These are phyloP conservation scores for Penstemon davidsonii DNA, from an alignment of 257 asterid genomes.

Conservation along the genomic window DNA sequence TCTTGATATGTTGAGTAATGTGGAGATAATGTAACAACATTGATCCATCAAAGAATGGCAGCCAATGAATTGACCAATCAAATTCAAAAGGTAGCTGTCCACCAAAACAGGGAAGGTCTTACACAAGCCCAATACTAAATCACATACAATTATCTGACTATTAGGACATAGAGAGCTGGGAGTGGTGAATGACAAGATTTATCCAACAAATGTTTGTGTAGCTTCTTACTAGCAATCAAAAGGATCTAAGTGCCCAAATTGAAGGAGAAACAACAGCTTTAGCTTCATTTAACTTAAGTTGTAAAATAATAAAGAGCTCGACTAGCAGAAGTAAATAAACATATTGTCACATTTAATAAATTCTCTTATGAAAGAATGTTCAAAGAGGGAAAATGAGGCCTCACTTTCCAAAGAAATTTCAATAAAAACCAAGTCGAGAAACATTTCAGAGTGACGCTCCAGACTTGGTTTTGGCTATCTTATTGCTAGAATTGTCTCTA, in stretches of 20 bases:
- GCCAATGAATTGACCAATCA: slow-evolving; percentile 73
- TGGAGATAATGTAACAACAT: slow-evolving; percentile 65
- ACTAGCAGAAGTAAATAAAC: neutral
- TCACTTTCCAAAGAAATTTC: neutral
- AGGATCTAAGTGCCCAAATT: neutral
- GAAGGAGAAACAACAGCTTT: slow-evolving; percentile 18
- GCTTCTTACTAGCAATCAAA: slow-evolving; percentile 17
- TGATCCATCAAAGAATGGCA: slow-evolving; percentile 58
- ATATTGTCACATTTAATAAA: neutral
- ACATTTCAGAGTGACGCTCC: neutral
- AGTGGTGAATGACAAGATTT: neutral
- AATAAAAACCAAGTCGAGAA: neutral
- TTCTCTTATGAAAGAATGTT: neutral
- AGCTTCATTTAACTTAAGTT: neutral
- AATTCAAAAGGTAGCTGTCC: slow-evolving; percentile 78
- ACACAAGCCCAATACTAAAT: slow-evolving; percentile 25
- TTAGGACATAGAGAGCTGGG: slow-evolving; percentile 12
- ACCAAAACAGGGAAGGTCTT: slow-evolving; percentile 30
- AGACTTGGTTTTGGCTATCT: neutral
- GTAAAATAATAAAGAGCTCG: neutral
- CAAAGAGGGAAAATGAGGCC: neutral
- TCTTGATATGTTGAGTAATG: slow-evolving; percentile 55
- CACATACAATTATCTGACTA: slow-evolving; percentile 12
- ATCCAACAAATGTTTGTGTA: slow-evolving; percentile 1
- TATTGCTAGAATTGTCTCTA: neutral